Percentiles rank a stretch among this genome's conserved stretches.
phyloP scores from a whole-genome alignment of 2,329 filamentous ascomycete species.

The Microcyclospora tardicrescens region DNA sequence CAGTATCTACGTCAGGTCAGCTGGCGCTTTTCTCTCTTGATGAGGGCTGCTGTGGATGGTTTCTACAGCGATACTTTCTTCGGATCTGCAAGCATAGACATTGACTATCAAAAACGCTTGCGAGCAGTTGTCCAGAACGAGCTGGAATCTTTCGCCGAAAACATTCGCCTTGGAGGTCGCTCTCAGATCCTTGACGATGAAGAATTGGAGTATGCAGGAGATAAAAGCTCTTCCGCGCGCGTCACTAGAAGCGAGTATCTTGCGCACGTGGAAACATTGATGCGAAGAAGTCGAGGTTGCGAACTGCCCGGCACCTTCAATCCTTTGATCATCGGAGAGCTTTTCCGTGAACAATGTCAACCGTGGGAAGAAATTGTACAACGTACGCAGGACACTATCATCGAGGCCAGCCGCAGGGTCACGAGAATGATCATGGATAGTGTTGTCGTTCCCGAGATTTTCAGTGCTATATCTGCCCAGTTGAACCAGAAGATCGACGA shows the following conservation, averaged over 20 bases:
- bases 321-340: slow-evolving; percentile 42
- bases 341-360: slow-evolving; percentile 47
- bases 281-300: slow-evolving; percentile 35
- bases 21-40: background rate
- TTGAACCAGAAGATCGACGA: slow-evolving; percentile 30
- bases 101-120: slow-evolving; percentile 25
- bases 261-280: slow-evolving; percentile 12
- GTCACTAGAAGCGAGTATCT: slow-evolving; percentile 15
- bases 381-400: slow-evolving; percentile 26
- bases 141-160: slow-evolving; percentile 34
- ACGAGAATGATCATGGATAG: slow-evolving; percentile 23
- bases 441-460: slow-evolving; percentile 29
- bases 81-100: slow-evolving; percentile 18
- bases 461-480: slow-evolving; percentile 25
- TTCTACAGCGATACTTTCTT: slow-evolving; percentile 43
- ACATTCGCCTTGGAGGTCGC: slow-evolving; percentile 33
- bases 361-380: slow-evolving; percentile 38
- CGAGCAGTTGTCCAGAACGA: slow-evolving; percentile 42
- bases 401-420: slow-evolving; percentile 23
- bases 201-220: slow-evolving; percentile 7
- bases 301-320: slow-evolving; percentile 52
- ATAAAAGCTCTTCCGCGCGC: slow-evolving; percentile 2
- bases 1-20: background rate
- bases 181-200: slow-evolving; percentile 7
- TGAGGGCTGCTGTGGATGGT: slow-evolving; percentile 38